Percentiles rank a stretch among this genome's conserved stretches.
These are phyloP conservation scores for Pleurotus djamor DNA, from an alignment of 768 basidiomycete genomes.

Conservation along the genomic window DNA sequence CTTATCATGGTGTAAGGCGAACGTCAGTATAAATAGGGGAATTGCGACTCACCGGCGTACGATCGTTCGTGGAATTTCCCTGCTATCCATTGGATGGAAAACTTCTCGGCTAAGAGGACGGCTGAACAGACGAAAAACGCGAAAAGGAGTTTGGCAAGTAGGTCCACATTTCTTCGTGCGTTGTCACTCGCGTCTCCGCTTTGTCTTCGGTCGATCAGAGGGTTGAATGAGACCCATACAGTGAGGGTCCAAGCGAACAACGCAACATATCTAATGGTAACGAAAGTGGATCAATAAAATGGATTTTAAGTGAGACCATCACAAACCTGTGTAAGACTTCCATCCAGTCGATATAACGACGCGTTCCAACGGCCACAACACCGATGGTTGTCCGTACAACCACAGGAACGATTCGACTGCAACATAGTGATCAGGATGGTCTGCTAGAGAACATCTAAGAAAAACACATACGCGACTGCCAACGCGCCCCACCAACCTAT, in stretches of 20 bases:
- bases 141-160: slow-evolving; percentile 69
- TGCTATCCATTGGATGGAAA: slow-evolving; percentile 84
- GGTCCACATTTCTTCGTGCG: slow-evolving; percentile 40
- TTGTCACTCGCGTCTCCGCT: slow-evolving; percentile 22
- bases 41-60: slow-evolving; percentile 47
- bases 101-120: slow-evolving; percentile 79
- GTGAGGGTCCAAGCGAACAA: slow-evolving; percentile 64
- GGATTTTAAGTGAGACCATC: neutral
- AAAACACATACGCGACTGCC: slow-evolving; percentile 56
- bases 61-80: slow-evolving; percentile 79
- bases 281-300: neutral
- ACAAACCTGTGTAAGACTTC: slow-evolving; percentile 58
- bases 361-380: slow-evolving; percentile 64
- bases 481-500: slow-evolving; percentile 81
- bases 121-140: slow-evolving; percentile 67
- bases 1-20: slow-evolving; percentile 27
- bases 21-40: slow-evolving; percentile 1
- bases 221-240: slow-evolving; percentile 73
- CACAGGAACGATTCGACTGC: slow-evolving; percentile 45
- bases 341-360: slow-evolving; percentile 82
- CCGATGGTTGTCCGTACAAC: slow-evolving; percentile 67
- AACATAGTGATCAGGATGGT: slow-evolving; percentile 14
- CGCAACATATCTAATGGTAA: slow-evolving; percentile 48
- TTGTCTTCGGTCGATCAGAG: slow-evolving; percentile 54
- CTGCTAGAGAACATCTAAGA: slow-evolving; percentile 12